A percentile compares a stretch with the other conserved stretches of the same genome.
Evolutionary conservation across 257 asterid species (phyloP).

Genomic region (Mentha longifolia): DNA sequence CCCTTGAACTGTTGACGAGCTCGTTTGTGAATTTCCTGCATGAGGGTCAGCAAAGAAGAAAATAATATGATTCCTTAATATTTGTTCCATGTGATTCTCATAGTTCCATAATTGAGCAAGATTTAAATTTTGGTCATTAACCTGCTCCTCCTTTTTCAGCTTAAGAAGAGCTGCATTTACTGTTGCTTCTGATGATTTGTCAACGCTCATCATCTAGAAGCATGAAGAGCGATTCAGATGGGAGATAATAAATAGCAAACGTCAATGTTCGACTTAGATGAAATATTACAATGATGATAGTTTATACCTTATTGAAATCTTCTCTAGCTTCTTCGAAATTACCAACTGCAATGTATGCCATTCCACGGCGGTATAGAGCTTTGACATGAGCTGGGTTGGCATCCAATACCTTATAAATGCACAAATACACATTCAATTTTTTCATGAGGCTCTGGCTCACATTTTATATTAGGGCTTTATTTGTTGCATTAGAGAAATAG

Average conservation of each 20-base stretch:
- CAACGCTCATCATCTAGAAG: slow-evolving; percentile 75
- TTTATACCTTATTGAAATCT: slow-evolving; percentile 77
- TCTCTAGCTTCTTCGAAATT: slow-evolving; percentile 91
- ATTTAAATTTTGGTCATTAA: slow-evolving; percentile 32
- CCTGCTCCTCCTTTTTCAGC: slow-evolving; percentile 95
- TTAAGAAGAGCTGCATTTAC: slow-evolving; percentile 86
- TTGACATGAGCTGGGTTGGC: slow-evolving; percentile 87
- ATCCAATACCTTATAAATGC: slow-evolving; percentile 71
- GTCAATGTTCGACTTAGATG: not conserved
- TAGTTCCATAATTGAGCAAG: not conserved
- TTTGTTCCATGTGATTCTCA: not conserved
- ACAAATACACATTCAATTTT: not conserved
- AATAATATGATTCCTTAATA: too few species aligned
- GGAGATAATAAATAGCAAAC: not conserved
- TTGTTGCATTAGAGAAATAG: too few species aligned
- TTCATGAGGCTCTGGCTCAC: not conserved
- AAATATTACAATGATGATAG: not conserved
- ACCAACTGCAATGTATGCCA: slow-evolving; percentile 88
- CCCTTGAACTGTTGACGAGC: slow-evolving; percentile 89
- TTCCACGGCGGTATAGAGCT: slow-evolving; percentile 96
- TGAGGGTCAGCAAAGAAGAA: not conserved
- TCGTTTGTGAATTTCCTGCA: slow-evolving; percentile 70
- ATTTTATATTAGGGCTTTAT: too few species aligned
- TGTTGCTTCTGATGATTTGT: slow-evolving; percentile 76
- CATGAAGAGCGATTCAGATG: slow-evolving; percentile 22